phyloP scores from a whole-genome alignment of 2,329 filamentous ascomycete species.

The Cladophialophora exuberans region DNA sequence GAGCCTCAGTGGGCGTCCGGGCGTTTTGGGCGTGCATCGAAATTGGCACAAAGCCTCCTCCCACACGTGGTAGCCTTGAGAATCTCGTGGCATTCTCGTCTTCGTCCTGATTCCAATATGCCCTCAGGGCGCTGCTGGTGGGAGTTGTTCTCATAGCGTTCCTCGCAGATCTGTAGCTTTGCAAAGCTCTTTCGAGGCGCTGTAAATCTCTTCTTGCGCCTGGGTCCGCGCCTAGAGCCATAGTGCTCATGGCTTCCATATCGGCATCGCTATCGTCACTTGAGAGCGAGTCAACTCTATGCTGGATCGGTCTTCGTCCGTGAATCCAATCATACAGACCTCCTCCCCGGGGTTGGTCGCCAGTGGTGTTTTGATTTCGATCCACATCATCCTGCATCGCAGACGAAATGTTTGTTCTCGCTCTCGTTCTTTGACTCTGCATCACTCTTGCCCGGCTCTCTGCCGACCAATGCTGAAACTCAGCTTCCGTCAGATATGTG shows the following conservation, averaged over 20 bases:
- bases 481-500: conserved; percentile 8
- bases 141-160: conserved; percentile 18
- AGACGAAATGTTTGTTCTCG: background rate
- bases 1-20: background rate
- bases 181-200: conserved; percentile 24
- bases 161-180: conserved; percentile 23
- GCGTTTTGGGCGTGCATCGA: conserved; percentile 1
- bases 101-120: conserved; percentile 23
- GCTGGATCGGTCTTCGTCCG: background rate
- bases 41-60: background rate
- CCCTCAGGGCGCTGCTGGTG: conserved; percentile 24
- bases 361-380: conserved; percentile 12
- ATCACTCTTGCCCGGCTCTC: conserved; percentile 10
- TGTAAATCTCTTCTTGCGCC: conserved; percentile 15
- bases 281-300: background rate
- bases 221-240: conserved; percentile 7
- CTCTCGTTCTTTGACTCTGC: conserved; percentile 13
- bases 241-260: conserved; percentile 17
- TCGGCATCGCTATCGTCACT: conserved; percentile 25
- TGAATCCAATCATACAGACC: conserved; percentile 26
- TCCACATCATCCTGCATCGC: background rate
- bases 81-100: background rate
- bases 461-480: conserved; percentile 7
- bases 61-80: background rate
- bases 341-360: background rate